Evolutionary conservation across 352 stramenopile genomes (phyloP), one percentile per base, ranked within the genome.

Genomic region (Phytophthora tubulina): DNA sequence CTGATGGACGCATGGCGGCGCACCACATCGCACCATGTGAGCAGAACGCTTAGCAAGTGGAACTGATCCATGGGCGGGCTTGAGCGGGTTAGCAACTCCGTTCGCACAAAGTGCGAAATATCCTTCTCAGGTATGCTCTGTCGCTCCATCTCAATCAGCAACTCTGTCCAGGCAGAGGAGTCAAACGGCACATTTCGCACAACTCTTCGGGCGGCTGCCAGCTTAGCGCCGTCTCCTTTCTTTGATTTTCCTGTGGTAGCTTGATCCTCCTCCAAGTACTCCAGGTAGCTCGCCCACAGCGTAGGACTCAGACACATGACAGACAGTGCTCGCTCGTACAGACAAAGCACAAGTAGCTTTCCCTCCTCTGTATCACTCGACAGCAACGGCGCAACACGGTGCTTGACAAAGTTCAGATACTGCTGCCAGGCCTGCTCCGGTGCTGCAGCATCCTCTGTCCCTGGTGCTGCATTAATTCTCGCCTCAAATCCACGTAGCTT

Each of bases 151-250:
- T 79, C 76, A 32, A 91, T 58, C 42, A 94, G 33, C 45, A 83
- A 66, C 35, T 89, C 79, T 3, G 79, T 78, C 86, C 86, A 94
- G 5, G 77, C 59, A 27, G 51, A 64, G 15, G 86, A 89, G 56
- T 94, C 85, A 31, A 91, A 91, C 1, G 82, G 85, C 17, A 93
- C 74, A 51, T 94, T 94, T 8, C 83, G 83, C 39, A 89, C 78
- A 14, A 82, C 82, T 31, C 85, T 77, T 33, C 63, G 70, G 9
- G 70, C 70, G 10, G 78, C 62, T 17, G 30, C 56, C 17, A 92
- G 33, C 13, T 59, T 75, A 4, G 71, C 33, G 13, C 30, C 30
- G 14, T 42, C 35, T 55, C 21, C 30, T 6, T 46, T 15, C 7
- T 57, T 51, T 1, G 33, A 31, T 33, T 57, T 48, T 31, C 49